phyloP scores from a whole-genome alignment of 129 eudicot species.

The Arctium minus region DNA sequence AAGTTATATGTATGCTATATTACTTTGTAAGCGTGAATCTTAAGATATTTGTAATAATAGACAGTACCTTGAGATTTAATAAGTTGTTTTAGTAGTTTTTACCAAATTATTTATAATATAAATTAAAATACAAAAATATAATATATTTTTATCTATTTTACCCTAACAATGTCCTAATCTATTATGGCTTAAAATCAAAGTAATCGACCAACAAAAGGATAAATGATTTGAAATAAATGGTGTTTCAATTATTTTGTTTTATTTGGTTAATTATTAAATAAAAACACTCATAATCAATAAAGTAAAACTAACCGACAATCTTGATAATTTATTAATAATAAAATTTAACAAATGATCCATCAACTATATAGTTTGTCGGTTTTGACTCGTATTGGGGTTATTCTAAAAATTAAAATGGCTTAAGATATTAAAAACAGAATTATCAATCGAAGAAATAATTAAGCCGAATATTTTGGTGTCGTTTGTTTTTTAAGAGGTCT shows the following conservation, averaged over 20 bases:
- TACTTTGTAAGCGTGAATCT: not conserved
- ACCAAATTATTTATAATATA: not conserved
- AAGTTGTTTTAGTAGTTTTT: not conserved
- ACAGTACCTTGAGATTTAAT: too few species aligned
- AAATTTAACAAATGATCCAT: not conserved
- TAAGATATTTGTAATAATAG: too few species aligned
- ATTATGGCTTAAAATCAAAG: not conserved
- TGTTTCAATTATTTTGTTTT: not conserved
- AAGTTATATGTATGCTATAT: not conserved
- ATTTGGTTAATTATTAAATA: not conserved
- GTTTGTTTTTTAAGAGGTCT: too few species aligned
- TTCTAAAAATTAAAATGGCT: not conserved
- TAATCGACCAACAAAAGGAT: not conserved
- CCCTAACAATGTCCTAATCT: not conserved
- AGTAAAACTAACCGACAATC: not conserved
- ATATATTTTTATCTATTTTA: not conserved
- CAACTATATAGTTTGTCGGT: not conserved
- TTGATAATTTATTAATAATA: not conserved
- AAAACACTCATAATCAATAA: not conserved
- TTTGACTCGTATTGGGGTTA: not conserved
- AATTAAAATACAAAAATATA: not conserved
- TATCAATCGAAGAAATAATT: not conserved
- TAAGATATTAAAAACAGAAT: not conserved
- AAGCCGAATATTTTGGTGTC: not conserved
- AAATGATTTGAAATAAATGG: not conserved